Conservation (phyloP, 371 early-diverging fungal species). For the Mucor lusitanicus region DNA sequence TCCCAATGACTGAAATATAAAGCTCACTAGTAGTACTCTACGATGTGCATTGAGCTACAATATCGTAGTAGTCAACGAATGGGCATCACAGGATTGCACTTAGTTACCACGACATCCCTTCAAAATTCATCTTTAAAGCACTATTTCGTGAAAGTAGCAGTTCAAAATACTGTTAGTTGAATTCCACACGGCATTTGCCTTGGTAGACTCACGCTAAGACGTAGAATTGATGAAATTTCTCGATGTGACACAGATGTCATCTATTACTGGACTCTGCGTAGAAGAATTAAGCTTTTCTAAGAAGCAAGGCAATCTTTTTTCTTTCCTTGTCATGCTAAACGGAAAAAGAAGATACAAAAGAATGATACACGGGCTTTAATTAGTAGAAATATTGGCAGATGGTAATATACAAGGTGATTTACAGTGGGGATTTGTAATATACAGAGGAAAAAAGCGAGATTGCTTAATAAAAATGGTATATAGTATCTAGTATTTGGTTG, state of each 20-base stretch:
- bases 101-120: too few relatives aligned
- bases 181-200: too few relatives aligned
- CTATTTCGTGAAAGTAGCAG: too few relatives aligned
- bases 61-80: too few relatives aligned
- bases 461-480: neutral
- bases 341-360: neutral
- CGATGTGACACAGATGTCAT: neutral
- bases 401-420: neutral
- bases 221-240: neutral
- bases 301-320: neutral
- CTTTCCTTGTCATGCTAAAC: too few relatives aligned
- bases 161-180: too few relatives aligned
- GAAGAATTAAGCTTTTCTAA: neutral
- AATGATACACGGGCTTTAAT: neutral
- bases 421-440: neutral
- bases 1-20: too few relatives aligned
- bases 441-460: neutral
- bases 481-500: conserved; percentile 1
- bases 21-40: too few relatives aligned
- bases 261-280: neutral
- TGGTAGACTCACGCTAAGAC: too few relatives aligned
- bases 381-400: neutral
- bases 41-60: too few relatives aligned
- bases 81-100: too few relatives aligned
- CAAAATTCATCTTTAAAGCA: too few relatives aligned